Conservation (phyloP, 176 grass and related monocot genomes). For the Triticum urartu region DNA sequence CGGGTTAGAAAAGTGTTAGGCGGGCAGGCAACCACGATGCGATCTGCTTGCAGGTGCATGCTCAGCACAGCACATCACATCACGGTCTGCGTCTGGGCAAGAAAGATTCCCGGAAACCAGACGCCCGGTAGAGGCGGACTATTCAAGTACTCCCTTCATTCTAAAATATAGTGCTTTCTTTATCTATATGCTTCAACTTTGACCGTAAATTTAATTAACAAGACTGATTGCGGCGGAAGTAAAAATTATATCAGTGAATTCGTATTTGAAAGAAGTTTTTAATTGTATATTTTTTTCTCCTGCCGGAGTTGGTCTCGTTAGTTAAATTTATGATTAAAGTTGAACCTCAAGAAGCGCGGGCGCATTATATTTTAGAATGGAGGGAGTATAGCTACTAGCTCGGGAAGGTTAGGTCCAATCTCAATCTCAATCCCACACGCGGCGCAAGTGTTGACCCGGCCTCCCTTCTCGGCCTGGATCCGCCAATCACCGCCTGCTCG, state of each 20-base stretch:
- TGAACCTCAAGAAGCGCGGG: rapidly evolving
- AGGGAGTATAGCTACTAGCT: no score
- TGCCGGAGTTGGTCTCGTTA: no score
- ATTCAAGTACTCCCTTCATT: neutral
- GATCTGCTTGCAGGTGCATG: neutral
- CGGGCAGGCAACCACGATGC: neutral
- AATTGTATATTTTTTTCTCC: no score
- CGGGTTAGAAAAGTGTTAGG: neutral
- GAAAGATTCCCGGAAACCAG: neutral
- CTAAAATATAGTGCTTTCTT: no score
- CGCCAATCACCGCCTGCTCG: neutral
- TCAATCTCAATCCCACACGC: neutral
- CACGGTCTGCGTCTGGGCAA: neutral
- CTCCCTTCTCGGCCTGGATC: no score
- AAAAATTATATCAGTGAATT: no score
- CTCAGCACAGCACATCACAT: neutral
- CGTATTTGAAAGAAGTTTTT: no score
- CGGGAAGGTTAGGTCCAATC: neutral
- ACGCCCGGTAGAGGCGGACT: neutral
- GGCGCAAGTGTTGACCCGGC: neutral
- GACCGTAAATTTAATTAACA: no score
- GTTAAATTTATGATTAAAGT: no score
- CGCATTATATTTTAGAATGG: no score
- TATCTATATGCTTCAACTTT: no score
- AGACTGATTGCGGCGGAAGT: no score